A percentile compares a stretch with the other conserved stretches of the same genome.
These are phyloP conservation scores for Kazachstania kunashirensis DNA, from an alignment of 805 yeast genomes.

Conservation along the genomic window DNA sequence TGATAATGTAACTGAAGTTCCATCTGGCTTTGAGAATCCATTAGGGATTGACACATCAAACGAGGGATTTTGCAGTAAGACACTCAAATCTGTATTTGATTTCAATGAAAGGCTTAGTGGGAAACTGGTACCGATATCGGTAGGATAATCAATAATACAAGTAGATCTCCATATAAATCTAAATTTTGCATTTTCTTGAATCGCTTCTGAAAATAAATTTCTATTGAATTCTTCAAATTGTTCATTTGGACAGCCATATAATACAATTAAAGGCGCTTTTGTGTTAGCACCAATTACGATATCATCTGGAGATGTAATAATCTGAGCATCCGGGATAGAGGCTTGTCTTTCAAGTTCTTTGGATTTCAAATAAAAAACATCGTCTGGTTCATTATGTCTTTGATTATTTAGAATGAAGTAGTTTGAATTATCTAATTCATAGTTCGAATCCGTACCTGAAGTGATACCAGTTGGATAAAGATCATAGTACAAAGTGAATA, in stretches of 20 bases:
- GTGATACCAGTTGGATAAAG: constrained; percentile 15
- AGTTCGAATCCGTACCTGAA: not conserved
- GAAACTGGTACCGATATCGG: constrained; percentile 11
- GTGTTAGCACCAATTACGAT: constrained; percentile 46
- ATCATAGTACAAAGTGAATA: constrained; percentile 10
- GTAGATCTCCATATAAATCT: constrained; percentile 70
- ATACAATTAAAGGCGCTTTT: constrained; percentile 44
- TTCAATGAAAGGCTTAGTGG: constrained; percentile 22
- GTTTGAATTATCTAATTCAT: constrained; percentile 3
- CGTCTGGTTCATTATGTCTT: constrained; percentile 55
- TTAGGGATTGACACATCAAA: constrained; percentile 8
- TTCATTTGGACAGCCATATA: constrained; percentile 55
- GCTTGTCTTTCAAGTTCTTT: constrained; percentile 26
- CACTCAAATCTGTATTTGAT: constrained; percentile 25
- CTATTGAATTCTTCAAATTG: constrained; percentile 48
- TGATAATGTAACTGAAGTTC: constrained; percentile 12
- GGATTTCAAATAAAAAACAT: constrained; percentile 70
- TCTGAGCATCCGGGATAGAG: constrained; percentile 10
- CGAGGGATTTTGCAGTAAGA: constrained; percentile 32
- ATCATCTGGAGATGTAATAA: constrained; percentile 40
- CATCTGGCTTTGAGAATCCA: constrained; percentile 38
- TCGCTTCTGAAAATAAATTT: constrained; percentile 49
- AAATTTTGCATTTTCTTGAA: constrained; percentile 43
- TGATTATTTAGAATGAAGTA: constrained; percentile 21
- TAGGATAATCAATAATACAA: constrained; percentile 13